phyloP scores from a whole-genome alignment of 2,329 filamentous ascomycete genomes.

The Colletotrichum tamarilloi region DNA sequence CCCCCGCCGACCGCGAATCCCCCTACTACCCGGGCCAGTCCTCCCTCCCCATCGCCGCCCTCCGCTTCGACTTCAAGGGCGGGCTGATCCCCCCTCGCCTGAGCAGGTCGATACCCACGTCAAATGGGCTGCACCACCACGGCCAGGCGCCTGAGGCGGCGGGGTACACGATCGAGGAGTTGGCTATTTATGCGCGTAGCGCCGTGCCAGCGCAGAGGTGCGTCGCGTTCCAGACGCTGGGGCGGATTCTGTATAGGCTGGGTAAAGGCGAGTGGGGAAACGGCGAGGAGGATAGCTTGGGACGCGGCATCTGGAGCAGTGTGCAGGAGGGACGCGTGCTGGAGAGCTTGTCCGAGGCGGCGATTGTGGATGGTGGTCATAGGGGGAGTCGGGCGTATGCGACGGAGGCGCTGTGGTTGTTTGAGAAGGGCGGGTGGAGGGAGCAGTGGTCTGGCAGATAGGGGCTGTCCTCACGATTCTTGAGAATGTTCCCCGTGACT shows the following conservation, averaged over 20 bases:
- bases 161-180: slow-evolving; percentile 90
- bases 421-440: slow-evolving; percentile 77
- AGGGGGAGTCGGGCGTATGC: slow-evolving; percentile 86
- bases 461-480: slow-evolving; percentile 20
- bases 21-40: slow-evolving; percentile 84
- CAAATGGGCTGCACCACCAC: slow-evolving; percentile 91
- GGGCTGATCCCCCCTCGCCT: slow-evolving; percentile 81
- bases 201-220: slow-evolving; percentile 89
- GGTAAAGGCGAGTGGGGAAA: slow-evolving; percentile 79
- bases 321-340: slow-evolving; percentile 82
- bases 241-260: slow-evolving; percentile 84
- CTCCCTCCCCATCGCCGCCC: slow-evolving; percentile 76
- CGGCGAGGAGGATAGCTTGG: slow-evolving; percentile 66
- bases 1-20: slow-evolving; percentile 73
- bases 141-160: slow-evolving; percentile 92
- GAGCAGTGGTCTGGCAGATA: slow-evolving; percentile 68
- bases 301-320: slow-evolving; percentile 84
- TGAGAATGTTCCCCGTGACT: not conserved
- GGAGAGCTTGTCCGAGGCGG: slow-evolving; percentile 81
- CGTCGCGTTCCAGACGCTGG: slow-evolving; percentile 90
- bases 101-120: slow-evolving; percentile 79
- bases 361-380: slow-evolving; percentile 76
- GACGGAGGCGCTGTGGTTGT: slow-evolving; percentile 89
- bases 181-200: slow-evolving; percentile 83
- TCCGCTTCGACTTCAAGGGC: slow-evolving; percentile 92